These are phyloP conservation scores for Eimeria praecox DNA, from an alignment of 169 alveolate species.

Conservation along the genomic window DNA sequence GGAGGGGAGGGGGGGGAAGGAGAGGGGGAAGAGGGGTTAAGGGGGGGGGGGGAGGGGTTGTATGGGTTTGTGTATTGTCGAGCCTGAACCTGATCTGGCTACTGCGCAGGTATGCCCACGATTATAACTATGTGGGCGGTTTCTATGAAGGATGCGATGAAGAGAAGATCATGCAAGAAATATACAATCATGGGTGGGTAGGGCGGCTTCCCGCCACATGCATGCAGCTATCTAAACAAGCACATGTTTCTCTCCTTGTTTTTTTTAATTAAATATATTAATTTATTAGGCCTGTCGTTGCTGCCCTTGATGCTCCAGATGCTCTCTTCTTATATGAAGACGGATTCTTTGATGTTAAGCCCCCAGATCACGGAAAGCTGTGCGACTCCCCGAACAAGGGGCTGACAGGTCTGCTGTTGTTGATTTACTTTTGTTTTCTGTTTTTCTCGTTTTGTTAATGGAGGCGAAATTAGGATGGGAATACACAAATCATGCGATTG, in stretches of 20 bases:
- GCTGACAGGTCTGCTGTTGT: conserved; percentile 40
- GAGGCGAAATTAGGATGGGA: conserved; percentile 90
- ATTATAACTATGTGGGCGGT: conserved; percentile 87
- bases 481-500: conserved; percentile 94
- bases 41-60: no score
- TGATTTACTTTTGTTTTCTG: conserved; percentile 81
- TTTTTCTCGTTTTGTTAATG: background rate
- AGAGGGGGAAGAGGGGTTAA: no score
- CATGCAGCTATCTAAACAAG: background rate
- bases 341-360: conserved; percentile 84
- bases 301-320: conserved; percentile 91
- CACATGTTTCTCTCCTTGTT: conserved; percentile 47
- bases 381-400: conserved; percentile 91
- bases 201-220: background rate
- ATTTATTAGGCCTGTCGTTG: conserved; percentile 87
- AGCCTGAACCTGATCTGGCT: no score
- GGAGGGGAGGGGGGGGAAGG: no score
- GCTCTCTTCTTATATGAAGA: conserved; percentile 83
- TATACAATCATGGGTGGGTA: conserved; percentile 83
- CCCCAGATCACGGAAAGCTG: conserved; percentile 87
- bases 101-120: conserved; percentile 84
- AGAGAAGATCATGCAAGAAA: conserved; percentile 84
- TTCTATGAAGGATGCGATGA: conserved; percentile 86
- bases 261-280: background rate
- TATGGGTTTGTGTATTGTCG: no score